A percentile compares a stretch with the other conserved stretches of the same genome.
phyloP scores from a whole-genome alignment of 2,329 filamentous ascomycete species.

The Eurotiales sp. region DNA sequence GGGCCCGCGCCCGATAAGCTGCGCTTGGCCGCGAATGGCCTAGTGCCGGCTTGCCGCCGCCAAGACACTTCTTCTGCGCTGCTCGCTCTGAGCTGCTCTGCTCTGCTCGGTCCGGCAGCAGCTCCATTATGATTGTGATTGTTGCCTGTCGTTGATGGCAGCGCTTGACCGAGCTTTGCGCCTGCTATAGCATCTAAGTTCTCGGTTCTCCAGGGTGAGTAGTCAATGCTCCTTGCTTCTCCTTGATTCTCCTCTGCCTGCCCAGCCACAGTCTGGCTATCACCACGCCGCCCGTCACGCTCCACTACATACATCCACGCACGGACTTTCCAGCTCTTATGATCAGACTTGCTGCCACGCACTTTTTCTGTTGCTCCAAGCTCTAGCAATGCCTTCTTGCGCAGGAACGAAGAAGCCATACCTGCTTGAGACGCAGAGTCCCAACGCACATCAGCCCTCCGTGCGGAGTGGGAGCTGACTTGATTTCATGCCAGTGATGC shows the following conservation, averaged over 20 bases:
- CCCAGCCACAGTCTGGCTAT: no score
- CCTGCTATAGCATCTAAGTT: no score
- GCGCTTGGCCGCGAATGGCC: not conserved
- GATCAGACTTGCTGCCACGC: constrained; percentile 36
- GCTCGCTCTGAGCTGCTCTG: no score
- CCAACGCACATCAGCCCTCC: not conserved
- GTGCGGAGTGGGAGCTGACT: constrained; percentile 8
- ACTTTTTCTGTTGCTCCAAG: constrained; percentile 25
- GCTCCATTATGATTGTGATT: no score
- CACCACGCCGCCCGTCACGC: constrained; percentile 2
- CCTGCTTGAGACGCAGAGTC: not conserved
- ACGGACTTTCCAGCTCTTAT: constrained; percentile 23
- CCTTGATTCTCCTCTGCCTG: not conserved
- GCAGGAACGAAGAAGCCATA: not conserved
- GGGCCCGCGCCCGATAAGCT: not conserved
- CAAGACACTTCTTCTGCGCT: no score
- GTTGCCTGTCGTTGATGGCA: no score
- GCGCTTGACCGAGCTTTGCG: constrained; percentile 1
- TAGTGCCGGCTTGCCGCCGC: constrained; percentile 4
- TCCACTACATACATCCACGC: constrained; percentile 38
- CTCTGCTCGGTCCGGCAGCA: no score
- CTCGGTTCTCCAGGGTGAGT: constrained; percentile 6
- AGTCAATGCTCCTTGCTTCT: not conserved
- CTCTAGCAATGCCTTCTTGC: constrained; percentile 12
- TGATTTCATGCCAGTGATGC: constrained; percentile 2